phyloP scores from a whole-genome alignment of 306 rosid genomes.

The Cucumis cinereus region DNA sequence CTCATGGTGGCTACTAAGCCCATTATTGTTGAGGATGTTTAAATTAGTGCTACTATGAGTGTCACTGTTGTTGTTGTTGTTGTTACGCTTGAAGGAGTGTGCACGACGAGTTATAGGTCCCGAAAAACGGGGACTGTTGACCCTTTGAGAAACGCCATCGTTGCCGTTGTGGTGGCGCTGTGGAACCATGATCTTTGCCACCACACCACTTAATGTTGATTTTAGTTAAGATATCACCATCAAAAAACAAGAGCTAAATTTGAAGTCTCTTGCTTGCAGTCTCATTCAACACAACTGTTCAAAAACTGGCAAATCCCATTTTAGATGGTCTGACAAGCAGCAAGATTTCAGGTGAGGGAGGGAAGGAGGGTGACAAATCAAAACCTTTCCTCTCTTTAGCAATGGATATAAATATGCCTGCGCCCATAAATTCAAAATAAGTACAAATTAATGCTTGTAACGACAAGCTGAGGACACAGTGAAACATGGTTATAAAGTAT shows the following conservation, averaged over 20 bases:
- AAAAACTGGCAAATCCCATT: background rate
- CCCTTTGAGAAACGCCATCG: conserved; percentile 83
- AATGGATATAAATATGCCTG: background rate
- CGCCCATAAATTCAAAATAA: background rate
- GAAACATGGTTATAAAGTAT: background rate
- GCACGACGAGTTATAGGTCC: conserved; percentile 96
- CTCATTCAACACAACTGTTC: background rate
- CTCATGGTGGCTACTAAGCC: conserved; percentile 38
- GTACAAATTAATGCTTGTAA: background rate
- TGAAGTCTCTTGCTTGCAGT: background rate
- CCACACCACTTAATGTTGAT: background rate
- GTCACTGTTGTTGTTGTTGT: conserved; percentile 8
- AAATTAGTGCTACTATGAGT: background rate
- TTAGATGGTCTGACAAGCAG: background rate
- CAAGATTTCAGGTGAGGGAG: background rate
- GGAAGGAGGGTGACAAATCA: background rate
- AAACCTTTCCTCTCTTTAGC: background rate
- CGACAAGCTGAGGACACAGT: background rate
- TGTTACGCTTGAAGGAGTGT: conserved; percentile 80
- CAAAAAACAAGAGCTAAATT: background rate
- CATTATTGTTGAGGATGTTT: conserved; percentile 1
- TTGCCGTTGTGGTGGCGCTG: conserved; percentile 33
- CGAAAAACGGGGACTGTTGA: conserved; percentile 84
- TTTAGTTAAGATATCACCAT: background rate
- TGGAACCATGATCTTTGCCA: conserved; percentile 32